These are phyloP conservation scores for Sporothrix globosa DNA, from an alignment of 2,329 filamentous ascomycete genomes.

Conservation along the genomic window DNA sequence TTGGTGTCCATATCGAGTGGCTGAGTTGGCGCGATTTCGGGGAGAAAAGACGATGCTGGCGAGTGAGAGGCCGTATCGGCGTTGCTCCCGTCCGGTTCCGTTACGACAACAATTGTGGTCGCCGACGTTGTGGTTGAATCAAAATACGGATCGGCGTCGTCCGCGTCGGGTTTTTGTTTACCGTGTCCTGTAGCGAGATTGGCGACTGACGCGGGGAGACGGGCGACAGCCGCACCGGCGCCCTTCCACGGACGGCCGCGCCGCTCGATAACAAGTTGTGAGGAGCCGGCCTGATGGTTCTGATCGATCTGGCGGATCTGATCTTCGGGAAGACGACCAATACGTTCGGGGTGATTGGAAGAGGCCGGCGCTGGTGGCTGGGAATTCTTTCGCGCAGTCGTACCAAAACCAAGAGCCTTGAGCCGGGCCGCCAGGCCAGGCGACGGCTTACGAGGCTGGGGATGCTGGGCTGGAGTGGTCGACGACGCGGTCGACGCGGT, in stretches of 20 bases:
- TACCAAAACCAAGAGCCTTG: conserved; percentile 65
- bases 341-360: conserved; percentile 48
- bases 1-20: conserved; percentile 69
- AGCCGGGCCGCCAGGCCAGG: conserved; percentile 67
- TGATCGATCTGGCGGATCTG: conserved; percentile 71
- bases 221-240: conserved; percentile 60
- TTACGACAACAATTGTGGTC: conserved; percentile 30
- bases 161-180: conserved; percentile 28
- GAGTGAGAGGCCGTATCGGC: conserved; percentile 25
- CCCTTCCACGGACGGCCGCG: conserved; percentile 74
- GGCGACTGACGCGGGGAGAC: conserved; percentile 51
- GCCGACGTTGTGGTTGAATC: conserved; percentile 18
- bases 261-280: conserved; percentile 59
- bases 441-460: conserved; percentile 60
- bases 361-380: conserved; percentile 44
- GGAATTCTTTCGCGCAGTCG: conserved; percentile 45
- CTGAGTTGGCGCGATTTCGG: conserved; percentile 56
- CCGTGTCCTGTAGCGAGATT: conserved; percentile 38
- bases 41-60: conserved; percentile 49
- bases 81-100: conserved; percentile 26
- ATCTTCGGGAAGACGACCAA: conserved; percentile 71
- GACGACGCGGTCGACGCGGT: conserved; percentile 34
- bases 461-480: conserved; percentile 32
- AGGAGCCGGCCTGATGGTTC: conserved; percentile 62
- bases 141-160: conserved; percentile 39